Base-by-base conservation (phyloP, 2,329 filamentous ascomycete species). In the Ceratocystiopsis brevicomis region DNA sequence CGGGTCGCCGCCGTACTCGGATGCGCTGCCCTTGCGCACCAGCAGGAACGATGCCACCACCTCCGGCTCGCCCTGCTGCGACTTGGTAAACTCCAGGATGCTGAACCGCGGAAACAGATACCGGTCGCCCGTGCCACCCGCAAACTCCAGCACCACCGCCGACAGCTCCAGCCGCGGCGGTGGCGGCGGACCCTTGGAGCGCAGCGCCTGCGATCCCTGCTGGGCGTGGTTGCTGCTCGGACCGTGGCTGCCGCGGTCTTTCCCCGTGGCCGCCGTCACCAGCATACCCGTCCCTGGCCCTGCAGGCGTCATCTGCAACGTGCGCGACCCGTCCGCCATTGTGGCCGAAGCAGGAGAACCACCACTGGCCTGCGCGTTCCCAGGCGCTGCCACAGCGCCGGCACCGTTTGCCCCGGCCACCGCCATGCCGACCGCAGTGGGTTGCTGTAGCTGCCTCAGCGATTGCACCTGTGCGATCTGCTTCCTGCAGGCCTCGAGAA, bases 21-120 rank as follows among this genome's bases (percentile, higher is more conserved):
- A 71, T n/a, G 64, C 66, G 51, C 75, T 78, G 30, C 77, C 81
- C 56, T 78, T 79, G 40, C 80, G 76, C 6, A 83, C 79, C 46
- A 87, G 75, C 12, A 90, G 63, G 54, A 88, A 90, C 1, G 81
- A 87, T 3, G 78, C 78, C 38, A 85, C 69, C 2, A 82, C 69
- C 45, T 76, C 68, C 13, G 38, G 32, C 41, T 73, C 71, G 2
- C 71, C 71, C 4, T 64, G 59, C 4, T 64, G 53, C 2, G 64
- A 58, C 11, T 63, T 54, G 2, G 77, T 62, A 53, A 74, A 77
- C 55, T 90, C 81, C 41, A 88, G 57, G 33, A 88, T 78, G 57
- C 78, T 81, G 54, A 81, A 79, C 50, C 78, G 81, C 2, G 83
- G 83, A 49, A 90, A 87, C 40, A 84, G 61, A 55, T 82, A 87